Base-by-base conservation (phyloP, 805 yeast genomes). In the Komagataella mondaviorum region DNA sequence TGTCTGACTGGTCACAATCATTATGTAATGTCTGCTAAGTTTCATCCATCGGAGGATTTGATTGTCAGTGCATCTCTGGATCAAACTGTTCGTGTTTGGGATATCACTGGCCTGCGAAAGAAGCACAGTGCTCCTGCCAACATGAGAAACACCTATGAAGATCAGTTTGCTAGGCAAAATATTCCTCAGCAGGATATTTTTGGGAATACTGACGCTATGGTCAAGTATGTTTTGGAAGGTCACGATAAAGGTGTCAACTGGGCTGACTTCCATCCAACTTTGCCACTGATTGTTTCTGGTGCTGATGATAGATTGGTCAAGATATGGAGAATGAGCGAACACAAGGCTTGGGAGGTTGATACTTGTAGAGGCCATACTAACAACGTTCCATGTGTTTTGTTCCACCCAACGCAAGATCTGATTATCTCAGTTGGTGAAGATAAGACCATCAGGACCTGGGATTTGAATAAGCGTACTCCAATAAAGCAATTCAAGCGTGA, bases 71-170 rank as follows among this genome's bases (percentile, higher is more conserved):
- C 97, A 3, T 90, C 97, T 3, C 76, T 95, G 65, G 99, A 93
- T 73, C 96, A 89, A 71, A 88, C 97, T n/a, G 97, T 93, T 44
- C 83, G 99, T 61, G 96, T 93, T 45, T 93, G 99, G 99, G 99
- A 95, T 70, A 91, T 93, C 58, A 80, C 95, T 12, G 97, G 96
- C 2, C 78, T 93, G 63, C 80, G 96, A 67, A 88, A 91, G 73
- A 88, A 87, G 66, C 97, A 93, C 69, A 87, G 96, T 39, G 97
- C 98, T 30, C 70, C 71, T 17, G 65, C 68, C 24, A 66, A 71
- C 46, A 58, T 65, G 55, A 22, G 48, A n/a, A 64, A 75, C 53
- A 68, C 76, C 20, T 76, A 71, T 57, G 81, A 77, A 58, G 78
- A 75, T 56, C 80, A 75, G 62, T 67, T 69, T 58, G 73, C 72